phyloP scores from a whole-genome alignment of 108 stramenopile species.

The Nannochloropsis gaditana region DNA sequence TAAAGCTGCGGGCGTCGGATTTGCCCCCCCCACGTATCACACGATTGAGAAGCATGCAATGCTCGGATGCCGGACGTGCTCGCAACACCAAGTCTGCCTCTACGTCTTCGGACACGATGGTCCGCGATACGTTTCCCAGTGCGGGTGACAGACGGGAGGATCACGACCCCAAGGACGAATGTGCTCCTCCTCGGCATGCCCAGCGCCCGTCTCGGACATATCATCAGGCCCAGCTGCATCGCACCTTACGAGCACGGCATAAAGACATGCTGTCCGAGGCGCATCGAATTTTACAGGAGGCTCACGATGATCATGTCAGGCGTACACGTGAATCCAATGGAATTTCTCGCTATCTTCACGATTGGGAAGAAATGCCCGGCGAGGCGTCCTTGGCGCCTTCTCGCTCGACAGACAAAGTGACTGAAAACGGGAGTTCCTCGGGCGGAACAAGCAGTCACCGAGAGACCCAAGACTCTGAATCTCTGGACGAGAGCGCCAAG shows the following conservation, averaged over 20 bases:
- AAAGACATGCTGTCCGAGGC: slow-evolving; percentile 7
- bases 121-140: neutral
- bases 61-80: neutral
- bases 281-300: neutral
- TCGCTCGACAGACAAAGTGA: neutral
- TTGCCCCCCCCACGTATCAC: neutral
- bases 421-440: neutral
- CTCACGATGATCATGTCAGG: neutral
- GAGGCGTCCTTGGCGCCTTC: neutral
- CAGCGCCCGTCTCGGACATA: neutral
- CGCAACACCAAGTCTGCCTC: neutral
- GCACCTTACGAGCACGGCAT: neutral
- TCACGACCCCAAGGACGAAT: neutral
- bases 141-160: neutral
- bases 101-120: too few species aligned
- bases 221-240: neutral
- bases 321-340: neutral
- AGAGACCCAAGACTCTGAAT: neutral
- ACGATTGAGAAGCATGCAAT: neutral
- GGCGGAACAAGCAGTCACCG: neutral
- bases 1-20: neutral
- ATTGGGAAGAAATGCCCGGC: neutral
- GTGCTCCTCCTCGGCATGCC: neutral
- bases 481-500: neutral
- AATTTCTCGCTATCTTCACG: neutral